A percentile compares a stretch with the other conserved stretches of the same genome.
phyloP scores from a whole-genome alignment of 164 flowering plant species.

The Vitis riparia region DNA sequence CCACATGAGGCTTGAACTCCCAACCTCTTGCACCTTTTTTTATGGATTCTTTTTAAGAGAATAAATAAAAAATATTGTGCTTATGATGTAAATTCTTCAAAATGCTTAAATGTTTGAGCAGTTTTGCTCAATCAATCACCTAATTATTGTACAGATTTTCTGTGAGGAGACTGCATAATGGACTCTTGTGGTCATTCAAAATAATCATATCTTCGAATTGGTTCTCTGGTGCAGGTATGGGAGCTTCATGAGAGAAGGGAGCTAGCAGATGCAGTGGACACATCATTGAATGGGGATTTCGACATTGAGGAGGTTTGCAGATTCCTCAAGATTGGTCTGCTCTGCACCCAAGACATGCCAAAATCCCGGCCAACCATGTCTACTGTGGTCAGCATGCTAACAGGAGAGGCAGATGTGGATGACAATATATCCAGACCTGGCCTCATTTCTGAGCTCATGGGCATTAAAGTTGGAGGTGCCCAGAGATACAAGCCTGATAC shows the following conservation, averaged over 20 bases:
- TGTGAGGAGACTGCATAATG: too few relatives aligned
- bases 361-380: constrained; percentile 55
- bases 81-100: too few relatives aligned
- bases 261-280: constrained; percentile 30
- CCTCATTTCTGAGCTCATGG: constrained; percentile 23
- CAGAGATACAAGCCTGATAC: constrained; percentile 9
- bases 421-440: constrained; percentile 34
- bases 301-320: constrained; percentile 34
- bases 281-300: constrained; percentile 29
- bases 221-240: constrained; percentile 41
- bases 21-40: too few relatives aligned
- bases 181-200: too few relatives aligned
- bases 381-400: constrained; percentile 43
- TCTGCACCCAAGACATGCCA: constrained; percentile 50
- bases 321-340: constrained; percentile 41
- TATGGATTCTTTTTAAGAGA: too few relatives aligned
- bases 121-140: too few relatives aligned
- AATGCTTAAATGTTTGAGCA: too few relatives aligned
- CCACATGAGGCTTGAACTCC: too few relatives aligned
- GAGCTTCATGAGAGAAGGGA: constrained; percentile 23
- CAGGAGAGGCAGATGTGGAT: constrained; percentile 26
- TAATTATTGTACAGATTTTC: too few relatives aligned
- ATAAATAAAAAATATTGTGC: too few relatives aligned
- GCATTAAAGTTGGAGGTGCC: not conserved
- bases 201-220: too few relatives aligned